Base-by-base conservation (phyloP, 2,329 filamentous ascomycete species). In the Didymellaceae sp. region DNA sequence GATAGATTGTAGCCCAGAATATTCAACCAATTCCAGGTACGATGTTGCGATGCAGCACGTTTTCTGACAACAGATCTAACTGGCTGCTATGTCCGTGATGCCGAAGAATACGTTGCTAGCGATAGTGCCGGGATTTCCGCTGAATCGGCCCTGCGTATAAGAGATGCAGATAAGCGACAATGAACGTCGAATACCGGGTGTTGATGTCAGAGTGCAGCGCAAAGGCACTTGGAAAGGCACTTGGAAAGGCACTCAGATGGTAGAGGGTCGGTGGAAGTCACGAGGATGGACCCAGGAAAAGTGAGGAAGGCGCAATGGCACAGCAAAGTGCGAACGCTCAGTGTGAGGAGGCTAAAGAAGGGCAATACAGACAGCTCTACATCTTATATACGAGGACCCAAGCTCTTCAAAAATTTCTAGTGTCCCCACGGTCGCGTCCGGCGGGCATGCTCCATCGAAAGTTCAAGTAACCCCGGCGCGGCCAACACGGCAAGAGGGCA, bases 381-480 rank as follows among this genome's bases (percentile, higher is more conserved):
- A 46, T 18, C 22, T 59, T 66, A 64, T 62, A 65, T 62, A 63
- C 33, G 13, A 28, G 17, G 14, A 43, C 31, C 33, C 52, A n/a
- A 54, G 46, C 54, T 30, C 37, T 53, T 11, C 55, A 56, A 60
- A 62, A 57, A 59, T 55, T 61, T 62, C 55, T 61, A 59, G 53
- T 55, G 55, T 57, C 53, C 22, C 51, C 42, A 46, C 54, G 34
- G 55, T 59, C 57, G 57, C 55, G 41, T 62, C 54, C 49, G 52
- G 49, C 45, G 58, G 54, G 51, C 52, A 28, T 28, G 24, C 39
- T 41, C 14, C 30, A 41, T 52, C 52, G 43, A 53, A 37, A 45
- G 55, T 42, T 46, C 48, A 46, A 42, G 37, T 20, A 38, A 46
- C 17, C 48, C 48, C 26, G 42, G 42, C 32, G 16, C 37, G 37